Evolutionary conservation across 176 grass and related monocot genomes (phyloP).

Genomic region (Chrysopogon serrulatus): DNA sequence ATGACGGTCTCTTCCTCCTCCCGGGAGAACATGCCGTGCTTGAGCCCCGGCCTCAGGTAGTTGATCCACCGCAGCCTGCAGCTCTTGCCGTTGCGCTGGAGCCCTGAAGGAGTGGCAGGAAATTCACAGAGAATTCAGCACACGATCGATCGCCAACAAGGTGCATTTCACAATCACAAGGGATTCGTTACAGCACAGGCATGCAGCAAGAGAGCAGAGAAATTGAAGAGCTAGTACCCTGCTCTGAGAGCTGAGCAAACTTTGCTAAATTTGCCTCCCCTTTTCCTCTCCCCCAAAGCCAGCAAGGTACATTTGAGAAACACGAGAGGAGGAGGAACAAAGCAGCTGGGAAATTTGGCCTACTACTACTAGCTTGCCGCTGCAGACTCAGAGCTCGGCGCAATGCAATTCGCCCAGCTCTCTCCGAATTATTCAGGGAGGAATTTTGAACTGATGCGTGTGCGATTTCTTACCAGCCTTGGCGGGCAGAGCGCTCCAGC

Average conservation of each 20-base stretch:
- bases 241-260: background rate
- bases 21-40: constrained; percentile 69
- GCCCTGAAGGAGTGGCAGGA: constrained; percentile 33
- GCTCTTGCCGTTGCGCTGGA: constrained; percentile 94
- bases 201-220: background rate
- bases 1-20: constrained; percentile 66
- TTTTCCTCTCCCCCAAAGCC: background rate
- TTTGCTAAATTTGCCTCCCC: background rate
- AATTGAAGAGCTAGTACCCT: background rate
- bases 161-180: constrained; percentile 35
- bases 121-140: constrained; percentile 13
- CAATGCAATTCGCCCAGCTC: background rate
- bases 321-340: background rate
- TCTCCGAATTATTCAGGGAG: background rate
- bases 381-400: background rate
- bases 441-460: background rate
- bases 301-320: constrained; percentile 28
- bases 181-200: background rate
- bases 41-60: constrained; percentile 91
- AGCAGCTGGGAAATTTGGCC: background rate
- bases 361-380: background rate
- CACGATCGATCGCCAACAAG: background rate
- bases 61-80: constrained; percentile 98
- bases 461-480: constrained; percentile 64
- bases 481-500: constrained; percentile 75